These are phyloP conservation scores for Backusella westeae DNA, from an alignment of 192 early-diverging fungal genomes.

Conservation along the genomic window DNA sequence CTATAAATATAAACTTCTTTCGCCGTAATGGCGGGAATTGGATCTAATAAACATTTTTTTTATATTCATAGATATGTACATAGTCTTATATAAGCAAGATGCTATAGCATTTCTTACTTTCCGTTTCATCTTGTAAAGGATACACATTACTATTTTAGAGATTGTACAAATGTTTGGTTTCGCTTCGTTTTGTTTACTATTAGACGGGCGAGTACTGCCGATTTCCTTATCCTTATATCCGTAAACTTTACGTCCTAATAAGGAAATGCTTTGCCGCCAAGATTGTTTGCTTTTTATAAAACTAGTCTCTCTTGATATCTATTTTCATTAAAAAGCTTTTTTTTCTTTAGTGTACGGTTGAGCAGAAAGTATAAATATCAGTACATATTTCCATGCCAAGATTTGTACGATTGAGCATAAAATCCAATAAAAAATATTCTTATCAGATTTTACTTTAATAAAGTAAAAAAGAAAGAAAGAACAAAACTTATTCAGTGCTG, in stretches of 20 bases:
- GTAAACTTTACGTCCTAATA: not conserved
- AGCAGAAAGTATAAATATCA: not conserved
- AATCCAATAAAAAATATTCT: not conserved
- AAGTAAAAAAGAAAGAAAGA: not conserved
- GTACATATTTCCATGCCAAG: not conserved
- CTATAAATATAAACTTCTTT: conserved; percentile 11
- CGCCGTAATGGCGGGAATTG: conserved; percentile 13
- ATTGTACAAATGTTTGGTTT: not conserved
- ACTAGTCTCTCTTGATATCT: not conserved
- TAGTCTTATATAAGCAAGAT: not conserved
- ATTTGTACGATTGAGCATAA: not conserved
- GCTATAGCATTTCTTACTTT: not conserved
- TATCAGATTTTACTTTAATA: not conserved
- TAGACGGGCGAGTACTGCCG: not conserved
- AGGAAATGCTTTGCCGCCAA: not conserved
- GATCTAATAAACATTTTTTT: conserved; percentile 1
- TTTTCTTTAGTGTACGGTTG: not conserved
- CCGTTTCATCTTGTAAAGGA: not conserved
- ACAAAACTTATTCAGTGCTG: not conserved
- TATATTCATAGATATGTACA: not conserved
- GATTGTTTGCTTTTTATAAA: not conserved
- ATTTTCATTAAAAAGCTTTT: not conserved
- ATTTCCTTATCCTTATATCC: not conserved
- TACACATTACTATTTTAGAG: not conserved
- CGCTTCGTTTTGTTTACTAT: not conserved